Conservation (phyloP, 139 green algal species). For the Prasinococcaceae sp. region DNA sequence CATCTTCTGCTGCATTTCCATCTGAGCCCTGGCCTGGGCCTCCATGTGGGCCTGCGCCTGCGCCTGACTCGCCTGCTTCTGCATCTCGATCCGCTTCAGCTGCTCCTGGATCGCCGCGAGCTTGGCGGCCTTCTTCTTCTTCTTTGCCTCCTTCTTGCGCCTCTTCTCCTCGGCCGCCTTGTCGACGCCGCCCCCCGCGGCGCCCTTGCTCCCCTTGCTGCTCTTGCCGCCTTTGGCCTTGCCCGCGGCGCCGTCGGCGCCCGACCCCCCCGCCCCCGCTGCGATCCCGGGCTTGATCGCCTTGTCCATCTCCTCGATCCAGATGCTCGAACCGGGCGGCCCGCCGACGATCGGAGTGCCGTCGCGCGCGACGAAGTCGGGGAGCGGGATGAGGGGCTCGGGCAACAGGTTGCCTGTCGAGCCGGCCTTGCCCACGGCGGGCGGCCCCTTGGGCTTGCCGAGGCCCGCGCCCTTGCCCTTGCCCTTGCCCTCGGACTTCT, state of each 20-base stretch:
- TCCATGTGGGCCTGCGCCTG: neutral
- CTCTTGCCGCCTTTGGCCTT: constrained; percentile 39
- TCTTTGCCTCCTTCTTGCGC: constrained; percentile 1
- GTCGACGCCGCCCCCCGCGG: neutral
- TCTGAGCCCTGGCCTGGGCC: neutral
- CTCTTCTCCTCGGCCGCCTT: neutral
- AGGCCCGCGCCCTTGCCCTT: too few species aligned
- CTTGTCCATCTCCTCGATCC: too few species aligned
- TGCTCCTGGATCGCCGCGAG: neutral
- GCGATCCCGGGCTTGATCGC: too few species aligned
- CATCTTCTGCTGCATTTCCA: neutral
- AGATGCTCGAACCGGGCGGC: too few species aligned
- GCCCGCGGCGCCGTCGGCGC: constrained; percentile 31
- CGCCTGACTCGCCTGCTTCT: neutral
- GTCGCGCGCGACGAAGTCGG: too few species aligned
- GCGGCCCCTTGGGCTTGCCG: too few species aligned
- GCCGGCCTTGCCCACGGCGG: too few species aligned
- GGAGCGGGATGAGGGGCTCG: too few species aligned
- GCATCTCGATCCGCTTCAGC: neutral
- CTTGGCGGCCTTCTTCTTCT: neutral
- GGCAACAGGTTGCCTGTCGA: too few species aligned
- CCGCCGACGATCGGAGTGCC: too few species aligned
- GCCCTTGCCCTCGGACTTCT: too few species aligned
- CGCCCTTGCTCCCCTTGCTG: constrained; percentile 19
- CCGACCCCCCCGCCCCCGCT: constrained; percentile 37